Evolutionary conservation across 2,329 filamentous ascomycete genomes (phyloP).

Genomic region (Trichoderma sp.): DNA sequence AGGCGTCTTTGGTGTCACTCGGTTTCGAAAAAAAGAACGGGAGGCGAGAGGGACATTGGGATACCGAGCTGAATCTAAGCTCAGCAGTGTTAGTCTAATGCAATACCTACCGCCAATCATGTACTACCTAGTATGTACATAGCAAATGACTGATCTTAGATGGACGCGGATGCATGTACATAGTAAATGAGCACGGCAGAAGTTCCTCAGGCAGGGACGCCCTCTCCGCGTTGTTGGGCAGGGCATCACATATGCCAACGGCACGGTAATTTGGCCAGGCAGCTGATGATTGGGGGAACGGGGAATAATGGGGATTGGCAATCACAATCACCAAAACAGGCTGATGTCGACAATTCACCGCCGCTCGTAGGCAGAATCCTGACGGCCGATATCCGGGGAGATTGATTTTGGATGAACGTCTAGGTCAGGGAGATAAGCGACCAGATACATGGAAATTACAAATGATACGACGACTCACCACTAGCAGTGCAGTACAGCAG

Average conservation of each 20-base stretch:
- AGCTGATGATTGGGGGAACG: neutral
- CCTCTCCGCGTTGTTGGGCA: neutral
- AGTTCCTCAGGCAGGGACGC: neutral
- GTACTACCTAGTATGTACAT: too few species aligned
- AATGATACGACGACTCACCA: neutral
- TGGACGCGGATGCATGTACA: neutral
- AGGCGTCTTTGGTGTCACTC: neutral
- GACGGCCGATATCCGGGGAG: conserved; percentile 13
- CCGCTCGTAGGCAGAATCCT: conserved; percentile 8
- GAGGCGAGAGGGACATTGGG: neutral
- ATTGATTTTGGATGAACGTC: neutral
- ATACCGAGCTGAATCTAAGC: neutral
- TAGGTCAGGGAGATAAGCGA: conserved; percentile 11
- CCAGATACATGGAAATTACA: conserved; percentile 16
- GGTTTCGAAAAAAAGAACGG: neutral
- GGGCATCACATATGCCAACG: neutral
- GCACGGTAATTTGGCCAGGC: conserved; percentile 5
- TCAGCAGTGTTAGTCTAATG: neutral
- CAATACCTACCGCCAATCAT: neutral
- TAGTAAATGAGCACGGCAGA: conserved; percentile 5
- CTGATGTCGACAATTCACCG: conserved; percentile 5
- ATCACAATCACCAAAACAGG: conserved; percentile 9
- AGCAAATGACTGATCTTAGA: neutral
- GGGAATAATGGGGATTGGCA: neutral
- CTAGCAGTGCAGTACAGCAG: neutral